A percentile compares a stretch with the other conserved stretches of the same genome.
Evolutionary conservation across 78 protist species (phyloP).

Genomic region (Mantamonas sphyraenae): DNA sequence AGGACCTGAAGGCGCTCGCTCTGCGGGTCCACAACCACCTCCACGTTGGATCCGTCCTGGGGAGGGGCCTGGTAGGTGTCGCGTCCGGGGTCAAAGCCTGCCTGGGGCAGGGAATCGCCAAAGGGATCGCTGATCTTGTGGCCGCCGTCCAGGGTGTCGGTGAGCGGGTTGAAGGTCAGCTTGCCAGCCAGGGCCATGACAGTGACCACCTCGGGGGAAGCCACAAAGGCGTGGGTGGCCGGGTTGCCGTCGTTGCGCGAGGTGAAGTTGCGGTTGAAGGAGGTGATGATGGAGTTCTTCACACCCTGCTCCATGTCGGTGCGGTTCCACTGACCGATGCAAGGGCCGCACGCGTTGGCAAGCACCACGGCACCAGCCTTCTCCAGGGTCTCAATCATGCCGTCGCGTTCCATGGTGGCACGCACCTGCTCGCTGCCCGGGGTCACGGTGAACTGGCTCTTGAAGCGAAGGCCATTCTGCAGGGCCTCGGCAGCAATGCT

Average conservation of each 20-base stretch:
- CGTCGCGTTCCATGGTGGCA: constrained; percentile 81
- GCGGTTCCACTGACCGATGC: constrained; percentile 59
- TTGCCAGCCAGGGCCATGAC: constrained; percentile 83
- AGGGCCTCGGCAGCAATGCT: constrained; percentile 71
- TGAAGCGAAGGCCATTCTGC: constrained; percentile 64
- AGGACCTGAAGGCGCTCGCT: constrained; percentile 73
- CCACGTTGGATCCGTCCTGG: constrained; percentile 27
- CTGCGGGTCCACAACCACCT: constrained; percentile 67
- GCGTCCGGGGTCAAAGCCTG: constrained; percentile 81
- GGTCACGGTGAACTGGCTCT: constrained; percentile 73
- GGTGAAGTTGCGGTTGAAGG: constrained; percentile 93
- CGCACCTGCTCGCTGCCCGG: constrained; percentile 93
- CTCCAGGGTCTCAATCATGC: constrained; percentile 51
- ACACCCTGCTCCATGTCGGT: constrained; percentile 32
- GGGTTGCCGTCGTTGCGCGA: constrained; percentile 85
- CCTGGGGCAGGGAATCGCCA: constrained; percentile 64
- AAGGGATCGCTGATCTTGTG: constrained; percentile 9
- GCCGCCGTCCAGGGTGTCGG: constrained; percentile 58
- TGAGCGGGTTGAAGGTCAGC: constrained; percentile 78
- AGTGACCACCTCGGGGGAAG: constrained; percentile 88
- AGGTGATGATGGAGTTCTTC: constrained; percentile 82
- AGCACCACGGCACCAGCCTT: constrained; percentile 81
- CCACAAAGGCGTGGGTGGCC: constrained; percentile 85
- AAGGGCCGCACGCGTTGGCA: constrained; percentile 96
- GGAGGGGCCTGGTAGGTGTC: constrained; percentile 81